Base-by-base conservation (phyloP, 768 basidiomycete species). In the Naematelia aurantialba region DNA sequence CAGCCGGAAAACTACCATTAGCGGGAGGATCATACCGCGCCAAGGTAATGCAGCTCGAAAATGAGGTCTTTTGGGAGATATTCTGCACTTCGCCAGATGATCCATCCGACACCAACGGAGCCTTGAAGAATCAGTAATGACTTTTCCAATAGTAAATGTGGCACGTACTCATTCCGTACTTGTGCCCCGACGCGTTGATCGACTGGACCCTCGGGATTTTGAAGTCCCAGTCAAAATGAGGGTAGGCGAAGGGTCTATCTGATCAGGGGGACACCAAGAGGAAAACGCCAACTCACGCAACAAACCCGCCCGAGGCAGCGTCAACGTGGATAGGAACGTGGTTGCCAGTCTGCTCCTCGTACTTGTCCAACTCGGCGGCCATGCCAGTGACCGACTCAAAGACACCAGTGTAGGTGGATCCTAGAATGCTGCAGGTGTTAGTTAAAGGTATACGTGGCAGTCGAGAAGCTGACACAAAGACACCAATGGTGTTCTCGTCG, bases 371-470 rank as follows among this genome's bases (percentile, higher is more conserved):
- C 55, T 68, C 67, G 44, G 86, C 85, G 0, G 87, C 80, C 85
- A 96, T 89, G 73, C 87, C 88, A 73, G 88, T 83, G 29, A 96
- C 91, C 12, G 87, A 85, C 68, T 94, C 92, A 68, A 81, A 84
- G 65, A 80, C 80, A n/a, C 81, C 83, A 4, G 83, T 84, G 63
- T 81, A 82, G 24, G 81, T 83, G 12, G 77, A 78, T 64, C 76
- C 72, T 24, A 74, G 70, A 44, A 66, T 56, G 14, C 52, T 54
- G 58, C 21, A 3, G n/a, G 34, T 8, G 17, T 8, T 31, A 34
- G 25, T 46, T 13, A 45, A 21, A 68, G 78, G 45, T 69, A 81
- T 86, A 29, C 17, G 27, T 83, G 57, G 84, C 5, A 17, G 17
- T 0, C 10, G 51, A 19, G 31, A 52, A 29, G 4, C 17, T 66